Percentiles rank a stretch among this genome's conserved stretches.
Evolutionary conservation across 2,329 filamentous ascomycete genomes (phyloP).

Genomic region (Chrysoporthe austroafricana): DNA sequence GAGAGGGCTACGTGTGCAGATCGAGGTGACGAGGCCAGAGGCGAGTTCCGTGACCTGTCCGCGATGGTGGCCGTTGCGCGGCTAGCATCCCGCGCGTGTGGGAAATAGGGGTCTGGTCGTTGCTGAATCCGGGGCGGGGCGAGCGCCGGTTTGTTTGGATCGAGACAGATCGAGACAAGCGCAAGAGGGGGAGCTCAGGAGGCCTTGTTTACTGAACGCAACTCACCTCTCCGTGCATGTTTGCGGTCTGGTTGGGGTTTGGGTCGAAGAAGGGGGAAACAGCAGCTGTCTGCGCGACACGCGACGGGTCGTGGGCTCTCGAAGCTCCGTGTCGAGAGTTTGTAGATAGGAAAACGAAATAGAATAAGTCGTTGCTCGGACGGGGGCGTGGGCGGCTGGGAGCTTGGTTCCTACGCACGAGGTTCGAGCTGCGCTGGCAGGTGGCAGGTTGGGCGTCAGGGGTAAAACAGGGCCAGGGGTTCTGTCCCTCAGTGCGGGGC

Average conservation of each 20-base stretch:
- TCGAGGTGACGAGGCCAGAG: not conserved
- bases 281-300: slow-evolving; percentile 23
- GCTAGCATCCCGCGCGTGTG: slow-evolving; percentile 14
- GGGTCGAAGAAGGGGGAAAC: not conserved
- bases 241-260: slow-evolving; percentile 17
- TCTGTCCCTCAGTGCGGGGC: slow-evolving; percentile 1
- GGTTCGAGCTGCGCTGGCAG: slow-evolving; percentile 3
- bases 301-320: slow-evolving; percentile 17
- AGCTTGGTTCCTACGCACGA: not conserved
- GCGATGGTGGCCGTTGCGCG: slow-evolving; percentile 15
- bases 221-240: slow-evolving; percentile 31
- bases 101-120: slow-evolving; percentile 20
- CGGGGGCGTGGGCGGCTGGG: not conserved
- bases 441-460: slow-evolving; percentile 1
- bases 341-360: slow-evolving; percentile 6
- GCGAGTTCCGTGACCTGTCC: not conserved
- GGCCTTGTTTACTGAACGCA: slow-evolving; percentile 6
- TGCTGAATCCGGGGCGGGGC: slow-evolving; percentile 1
- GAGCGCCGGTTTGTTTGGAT: slow-evolving; percentile 14
- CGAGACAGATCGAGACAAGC: slow-evolving; percentile 16
- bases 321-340: not conserved
- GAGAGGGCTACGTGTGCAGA: not conserved
- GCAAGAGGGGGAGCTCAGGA: slow-evolving; percentile 7
- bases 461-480: slow-evolving; percentile 8
- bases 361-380: not conserved